phyloP scores from a whole-genome alignment of 768 basidiomycete genomes.

The Xerocomus spinulosus region DNA sequence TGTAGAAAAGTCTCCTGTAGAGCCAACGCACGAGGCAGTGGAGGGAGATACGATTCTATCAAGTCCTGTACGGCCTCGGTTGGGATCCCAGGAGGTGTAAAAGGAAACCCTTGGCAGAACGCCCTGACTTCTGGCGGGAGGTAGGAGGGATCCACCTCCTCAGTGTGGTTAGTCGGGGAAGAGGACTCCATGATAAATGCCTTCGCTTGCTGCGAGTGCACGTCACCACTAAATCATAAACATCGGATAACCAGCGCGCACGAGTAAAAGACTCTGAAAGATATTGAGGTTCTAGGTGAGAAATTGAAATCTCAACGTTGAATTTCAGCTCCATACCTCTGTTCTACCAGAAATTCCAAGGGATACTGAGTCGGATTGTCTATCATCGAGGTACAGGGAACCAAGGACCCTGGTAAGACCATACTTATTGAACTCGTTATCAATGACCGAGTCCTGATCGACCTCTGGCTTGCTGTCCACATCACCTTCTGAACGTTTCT shows the following conservation, averaged over 20 bases:
- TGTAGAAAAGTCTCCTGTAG: constrained; percentile 47
- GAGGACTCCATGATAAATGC: constrained; percentile 2
- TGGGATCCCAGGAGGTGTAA: constrained; percentile 37
- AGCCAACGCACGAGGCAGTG: constrained; percentile 37
- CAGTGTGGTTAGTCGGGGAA: constrained; percentile 11
- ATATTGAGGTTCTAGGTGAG: constrained; percentile 5
- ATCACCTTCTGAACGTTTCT: constrained; percentile 16
- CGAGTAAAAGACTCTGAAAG: constrained; percentile 40
- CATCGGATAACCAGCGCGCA: constrained; percentile 20
- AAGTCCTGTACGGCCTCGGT: constrained; percentile 32
- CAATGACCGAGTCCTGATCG: neutral
- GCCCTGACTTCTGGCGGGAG: constrained; percentile 41
- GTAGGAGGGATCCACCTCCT: constrained; percentile 42
- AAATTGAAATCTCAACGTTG: neutral
- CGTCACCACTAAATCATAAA: neutral
- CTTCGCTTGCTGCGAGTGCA: constrained; percentile 10
- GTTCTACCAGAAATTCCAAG: constrained; percentile 47
- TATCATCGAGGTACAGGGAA: constrained; percentile 42
- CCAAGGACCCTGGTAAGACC: constrained; percentile 37
- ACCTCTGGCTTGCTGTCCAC: constrained; percentile 28
- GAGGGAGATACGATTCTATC: constrained; percentile 45
- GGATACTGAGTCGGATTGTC: constrained; percentile 21
- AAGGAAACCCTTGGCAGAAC: constrained; percentile 44
- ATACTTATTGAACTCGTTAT: constrained; percentile 11
- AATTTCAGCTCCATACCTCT: constrained; percentile 36